These are phyloP conservation scores for Scytalidium lignicola DNA, from an alignment of 2,329 filamentous ascomycete genomes.

Conservation along the genomic window DNA sequence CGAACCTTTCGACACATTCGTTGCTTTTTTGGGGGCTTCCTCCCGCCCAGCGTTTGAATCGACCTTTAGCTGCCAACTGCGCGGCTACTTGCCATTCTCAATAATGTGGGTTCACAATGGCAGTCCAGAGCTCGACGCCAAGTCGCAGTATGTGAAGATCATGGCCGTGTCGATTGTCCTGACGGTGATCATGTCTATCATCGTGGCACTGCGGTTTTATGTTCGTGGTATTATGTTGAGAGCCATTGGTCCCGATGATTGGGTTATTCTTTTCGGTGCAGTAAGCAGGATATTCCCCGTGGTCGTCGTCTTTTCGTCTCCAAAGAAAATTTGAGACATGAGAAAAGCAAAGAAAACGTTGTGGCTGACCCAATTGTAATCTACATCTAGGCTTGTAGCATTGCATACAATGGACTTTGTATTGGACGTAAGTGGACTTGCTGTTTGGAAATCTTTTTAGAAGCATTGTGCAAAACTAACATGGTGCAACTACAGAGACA, in stretches of 20 bases:
- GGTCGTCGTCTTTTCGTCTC: too few relatives aligned
- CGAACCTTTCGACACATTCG: neutral
- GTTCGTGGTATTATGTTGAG: conserved; percentile 30
- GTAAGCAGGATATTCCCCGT: conserved; percentile 16
- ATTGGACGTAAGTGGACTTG: conserved; percentile 39
- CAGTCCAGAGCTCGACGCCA: conserved; percentile 37
- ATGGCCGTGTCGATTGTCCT: conserved; percentile 42
- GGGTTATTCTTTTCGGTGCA: conserved; percentile 31
- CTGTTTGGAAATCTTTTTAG: too few relatives aligned
- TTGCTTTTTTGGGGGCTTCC: conserved; percentile 2
- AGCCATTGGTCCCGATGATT: conserved; percentile 40
- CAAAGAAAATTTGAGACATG: neutral
- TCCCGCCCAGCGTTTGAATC: too few relatives aligned
- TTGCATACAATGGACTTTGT: conserved; percentile 45
- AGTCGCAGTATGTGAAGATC: conserved; percentile 44
- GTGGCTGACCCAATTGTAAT: neutral
- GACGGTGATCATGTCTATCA: conserved; percentile 37
- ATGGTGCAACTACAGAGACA: conserved; percentile 1
- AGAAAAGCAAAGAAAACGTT: neutral
- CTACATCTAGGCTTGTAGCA: conserved; percentile 14
- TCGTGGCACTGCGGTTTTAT: conserved; percentile 30
- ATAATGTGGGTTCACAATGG: conserved; percentile 48
- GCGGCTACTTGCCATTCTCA: conserved; percentile 32
- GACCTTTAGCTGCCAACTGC: neutral
- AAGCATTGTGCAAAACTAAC: too few relatives aligned